Conservation (phyloP, 2,329 filamentous ascomycete species). For the Cladophialophora yegresii region DNA sequence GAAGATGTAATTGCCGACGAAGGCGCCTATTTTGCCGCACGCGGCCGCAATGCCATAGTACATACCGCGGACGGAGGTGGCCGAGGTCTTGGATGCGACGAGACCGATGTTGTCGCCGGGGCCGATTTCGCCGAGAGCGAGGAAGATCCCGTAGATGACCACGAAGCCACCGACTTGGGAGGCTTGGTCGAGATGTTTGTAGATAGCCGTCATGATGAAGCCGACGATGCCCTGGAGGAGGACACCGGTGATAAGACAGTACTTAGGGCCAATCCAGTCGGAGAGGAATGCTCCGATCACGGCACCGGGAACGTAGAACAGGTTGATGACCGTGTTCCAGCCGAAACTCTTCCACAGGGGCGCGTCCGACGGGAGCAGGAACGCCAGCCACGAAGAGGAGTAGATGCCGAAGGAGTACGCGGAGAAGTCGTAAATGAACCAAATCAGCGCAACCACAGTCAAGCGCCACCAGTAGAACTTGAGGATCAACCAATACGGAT, state of each 20-base stretch:
- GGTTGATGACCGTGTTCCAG: constrained; percentile 84
- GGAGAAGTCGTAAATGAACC: constrained; percentile 88
- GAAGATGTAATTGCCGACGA: constrained; percentile 82
- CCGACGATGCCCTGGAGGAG: constrained; percentile 73
- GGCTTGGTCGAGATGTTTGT: constrained; percentile 66
- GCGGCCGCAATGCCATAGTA: constrained; percentile 60
- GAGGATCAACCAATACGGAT: constrained; percentile 54
- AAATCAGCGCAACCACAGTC: constrained; percentile 70
- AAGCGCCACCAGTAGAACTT: constrained; percentile 75
- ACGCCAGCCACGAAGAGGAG: constrained; percentile 60
- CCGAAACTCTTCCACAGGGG: constrained; percentile 77
- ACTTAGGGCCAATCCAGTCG: constrained; percentile 76
- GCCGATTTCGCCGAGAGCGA: constrained; percentile 75
- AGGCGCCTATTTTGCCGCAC: constrained; percentile 61
- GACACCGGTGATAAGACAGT: constrained; percentile 72
- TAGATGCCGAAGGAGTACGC: constrained; percentile 85
- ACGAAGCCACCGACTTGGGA: constrained; percentile 73
- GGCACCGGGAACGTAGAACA: constrained; percentile 85
- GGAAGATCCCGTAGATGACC: constrained; percentile 76
- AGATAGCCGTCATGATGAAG: constrained; percentile 85
- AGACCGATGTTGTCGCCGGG: constrained; percentile 92
- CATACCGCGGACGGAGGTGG: constrained; percentile 81
- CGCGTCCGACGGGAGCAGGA: constrained; percentile 63
- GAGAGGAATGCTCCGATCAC: constrained; percentile 73
- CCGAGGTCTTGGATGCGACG: constrained; percentile 81